Percentiles rank a stretch among this genome's conserved stretches.
These are phyloP conservation scores for Neocucurbitaria cava DNA, from an alignment of 2,329 filamentous ascomycete species.

Conservation along the genomic window DNA sequence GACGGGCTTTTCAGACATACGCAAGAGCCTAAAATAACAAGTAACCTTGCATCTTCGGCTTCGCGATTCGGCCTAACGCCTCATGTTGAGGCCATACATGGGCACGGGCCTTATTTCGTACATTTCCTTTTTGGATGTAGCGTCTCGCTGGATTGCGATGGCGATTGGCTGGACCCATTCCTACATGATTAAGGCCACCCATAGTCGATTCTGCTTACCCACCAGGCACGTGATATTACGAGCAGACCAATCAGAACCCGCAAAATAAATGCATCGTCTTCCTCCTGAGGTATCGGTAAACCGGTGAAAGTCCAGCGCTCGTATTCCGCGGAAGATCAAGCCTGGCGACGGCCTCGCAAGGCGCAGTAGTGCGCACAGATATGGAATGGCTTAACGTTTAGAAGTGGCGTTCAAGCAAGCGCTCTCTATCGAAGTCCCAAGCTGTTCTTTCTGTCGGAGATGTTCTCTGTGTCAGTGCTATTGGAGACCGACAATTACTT, in stretches of 20 bases:
- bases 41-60: background rate
- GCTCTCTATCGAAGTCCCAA: background rate
- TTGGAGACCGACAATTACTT: too few relatives aligned
- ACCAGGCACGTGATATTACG: constrained; percentile 12
- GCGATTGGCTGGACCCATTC: constrained; percentile 5
- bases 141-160: background rate
- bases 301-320: background rate
- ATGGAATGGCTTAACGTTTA: background rate
- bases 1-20: background rate
- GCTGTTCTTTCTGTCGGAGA: background rate
- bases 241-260: constrained; percentile 8
- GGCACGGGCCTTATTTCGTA: constrained; percentile 12
- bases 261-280: background rate
- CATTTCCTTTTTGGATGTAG: constrained; percentile 20
- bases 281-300: background rate
- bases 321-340: background rate
- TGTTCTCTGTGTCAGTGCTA: too few relatives aligned
- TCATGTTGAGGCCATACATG: background rate
- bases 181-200: constrained; percentile 1
- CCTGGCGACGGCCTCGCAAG: background rate
- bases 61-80: background rate
- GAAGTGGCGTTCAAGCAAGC: background rate
- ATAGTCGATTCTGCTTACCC: background rate
- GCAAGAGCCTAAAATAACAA: background rate
- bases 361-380: background rate